Evolutionary conservation across 257 asterid genomes (phyloP), one percentile per base, ranked within the genome.

Genomic region (Misopates orontium): DNA sequence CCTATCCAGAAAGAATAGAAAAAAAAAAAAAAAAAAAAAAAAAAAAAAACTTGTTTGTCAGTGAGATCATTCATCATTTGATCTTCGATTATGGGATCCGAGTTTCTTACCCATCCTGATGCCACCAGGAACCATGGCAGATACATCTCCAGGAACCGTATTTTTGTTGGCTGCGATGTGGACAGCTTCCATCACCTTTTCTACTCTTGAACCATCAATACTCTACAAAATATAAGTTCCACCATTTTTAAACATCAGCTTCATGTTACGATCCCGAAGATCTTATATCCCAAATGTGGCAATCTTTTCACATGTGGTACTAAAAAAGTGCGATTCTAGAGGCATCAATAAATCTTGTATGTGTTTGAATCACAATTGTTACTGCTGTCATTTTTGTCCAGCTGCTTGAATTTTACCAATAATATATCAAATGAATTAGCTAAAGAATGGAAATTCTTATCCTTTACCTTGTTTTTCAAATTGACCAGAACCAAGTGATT

Each of bases 51-150:
- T 69, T 40, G 28, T 58, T 58, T 13, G 53, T 50, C 36, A 22
- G 49, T 16, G 25, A 20, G 32, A 41, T 32, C 31, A 25, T 28
- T 28, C 28, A 22, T 16, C 8, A 62, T 22, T 17, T 18, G 41
- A 53, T 23, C 42, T 12, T 18, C 41, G 24, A 58, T 32, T 16
- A 10, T 44, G 50, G 17, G 67, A 31, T 13, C 21, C 15, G 2
- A 49, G 66, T 17, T 20, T 25, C 69, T 53, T 75, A 90, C 95
- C 96, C 96, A 90, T 90, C 64, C 97, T 79, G 82, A 90, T 90
- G 82, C 97, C 97, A 67, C 96, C 97, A 28, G 96, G 97, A 78
- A 90, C 96, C 95, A 90, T 90, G 70, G 97, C 97, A 22, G 96
- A 87, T 40, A 90, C 96, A 70, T 90, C 97, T 52, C 96, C 97